Percentiles rank a stretch among this genome's conserved stretches.
Evolutionary conservation across 805 yeast species (phyloP).

Genomic region (Nakazawaea pomicola): DNA sequence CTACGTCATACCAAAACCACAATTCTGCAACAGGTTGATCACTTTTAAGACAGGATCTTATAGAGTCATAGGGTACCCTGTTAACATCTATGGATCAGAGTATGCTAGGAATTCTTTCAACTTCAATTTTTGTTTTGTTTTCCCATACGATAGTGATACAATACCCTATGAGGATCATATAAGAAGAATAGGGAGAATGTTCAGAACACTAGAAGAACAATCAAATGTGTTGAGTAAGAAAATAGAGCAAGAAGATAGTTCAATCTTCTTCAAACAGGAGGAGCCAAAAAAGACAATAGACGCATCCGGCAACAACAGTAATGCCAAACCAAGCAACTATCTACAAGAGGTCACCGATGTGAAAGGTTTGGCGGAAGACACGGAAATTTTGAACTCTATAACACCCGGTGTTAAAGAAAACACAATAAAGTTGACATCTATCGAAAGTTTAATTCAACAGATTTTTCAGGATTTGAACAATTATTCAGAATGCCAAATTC

Average conservation of each 20-base stretch:
- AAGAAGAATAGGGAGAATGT: constrained; percentile 80
- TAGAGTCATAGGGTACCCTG: constrained; percentile 84
- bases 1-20: constrained; percentile 91
- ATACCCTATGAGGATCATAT: constrained; percentile 85
- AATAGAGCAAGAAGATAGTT: constrained; percentile 36
- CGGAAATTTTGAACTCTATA: background rate
- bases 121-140: constrained; percentile 90
- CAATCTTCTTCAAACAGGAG: constrained; percentile 33
- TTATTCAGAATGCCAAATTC: constrained; percentile 93
- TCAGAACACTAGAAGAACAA: constrained; percentile 87
- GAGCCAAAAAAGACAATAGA: constrained; percentile 4
- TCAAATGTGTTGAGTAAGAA: constrained; percentile 62
- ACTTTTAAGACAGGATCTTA: constrained; percentile 67
- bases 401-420: constrained; percentile 19
- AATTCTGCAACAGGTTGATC: constrained; percentile 76
- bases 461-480: constrained; percentile 91
- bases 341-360: constrained; percentile 25
- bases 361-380: constrained; percentile 16
- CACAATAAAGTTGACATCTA: constrained; percentile 33
- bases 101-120: constrained; percentile 90
- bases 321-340: too few relatives aligned
- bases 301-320: constrained; percentile 1
- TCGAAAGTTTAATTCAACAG: constrained; percentile 79
- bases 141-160: constrained; percentile 75
- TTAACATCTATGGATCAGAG: constrained; percentile 63